Evolutionary conservation across 768 basidiomycete species (phyloP).

Genomic region (Hypholoma fasciculare): DNA sequence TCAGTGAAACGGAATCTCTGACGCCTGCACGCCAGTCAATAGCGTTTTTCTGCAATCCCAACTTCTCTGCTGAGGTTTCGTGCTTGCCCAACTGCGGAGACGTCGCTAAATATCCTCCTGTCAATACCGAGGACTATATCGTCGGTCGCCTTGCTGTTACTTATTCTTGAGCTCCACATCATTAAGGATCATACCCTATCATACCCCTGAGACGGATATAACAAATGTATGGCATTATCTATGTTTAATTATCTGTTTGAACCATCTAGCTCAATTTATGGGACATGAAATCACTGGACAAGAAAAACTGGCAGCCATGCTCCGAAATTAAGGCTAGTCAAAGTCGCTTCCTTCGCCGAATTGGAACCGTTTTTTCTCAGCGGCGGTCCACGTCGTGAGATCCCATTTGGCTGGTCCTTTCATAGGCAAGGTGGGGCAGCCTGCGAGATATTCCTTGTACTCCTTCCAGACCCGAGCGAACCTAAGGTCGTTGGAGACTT

Average conservation of each 20-base stretch:
- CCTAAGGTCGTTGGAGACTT: constrained; percentile 21
- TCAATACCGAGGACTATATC: constrained; percentile 78
- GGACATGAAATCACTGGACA: neutral
- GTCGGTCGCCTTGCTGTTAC: constrained; percentile 66
- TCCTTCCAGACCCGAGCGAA: constrained; percentile 36
- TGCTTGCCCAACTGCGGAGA: constrained; percentile 70
- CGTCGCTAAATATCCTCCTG: constrained; percentile 62
- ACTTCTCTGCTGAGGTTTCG: constrained; percentile 63
- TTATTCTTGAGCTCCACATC: constrained; percentile 37
- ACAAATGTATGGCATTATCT: neutral
- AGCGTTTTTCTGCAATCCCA: constrained; percentile 88
- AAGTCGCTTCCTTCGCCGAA: constrained; percentile 17
- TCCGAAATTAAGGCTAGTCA: neutral
- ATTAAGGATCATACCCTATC: neutral
- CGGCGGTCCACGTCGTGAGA: constrained; percentile 32
- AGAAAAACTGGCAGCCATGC: neutral
- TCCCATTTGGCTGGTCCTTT: constrained; percentile 34
- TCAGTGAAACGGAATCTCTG: constrained; percentile 49
- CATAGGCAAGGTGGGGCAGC: constrained; percentile 24
- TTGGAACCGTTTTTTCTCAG: constrained; percentile 28
- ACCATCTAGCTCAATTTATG: neutral
- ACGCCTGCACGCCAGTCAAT: constrained; percentile 76
- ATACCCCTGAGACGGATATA: neutral
- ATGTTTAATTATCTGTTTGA: neutral
- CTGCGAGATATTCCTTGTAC: constrained; percentile 30